Conservation (phyloP, 352 stramenopile species). For the Poterioochromonas sp. region DNA sequence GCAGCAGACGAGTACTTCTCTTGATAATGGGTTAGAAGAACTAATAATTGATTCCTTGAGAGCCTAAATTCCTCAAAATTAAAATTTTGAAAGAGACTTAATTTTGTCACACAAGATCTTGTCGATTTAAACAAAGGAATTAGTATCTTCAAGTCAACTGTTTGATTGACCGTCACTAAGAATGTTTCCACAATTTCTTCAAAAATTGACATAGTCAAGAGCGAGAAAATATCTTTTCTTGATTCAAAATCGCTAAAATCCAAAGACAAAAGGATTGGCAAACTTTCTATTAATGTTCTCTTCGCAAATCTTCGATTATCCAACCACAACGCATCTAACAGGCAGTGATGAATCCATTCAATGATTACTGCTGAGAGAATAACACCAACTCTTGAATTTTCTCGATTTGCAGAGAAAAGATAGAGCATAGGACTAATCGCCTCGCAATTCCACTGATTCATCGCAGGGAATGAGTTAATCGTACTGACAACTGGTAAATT, state of each 20-base stretch:
- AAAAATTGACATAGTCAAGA: background rate
- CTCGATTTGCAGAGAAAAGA: background rate
- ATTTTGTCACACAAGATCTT: background rate
- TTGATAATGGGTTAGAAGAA: background rate
- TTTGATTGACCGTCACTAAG: background rate
- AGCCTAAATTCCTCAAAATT: background rate
- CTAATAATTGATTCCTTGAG: background rate
- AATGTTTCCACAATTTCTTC: background rate
- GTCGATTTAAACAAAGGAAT: background rate
- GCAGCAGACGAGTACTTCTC: background rate
- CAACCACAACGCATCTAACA: background rate
- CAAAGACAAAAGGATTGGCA: background rate
- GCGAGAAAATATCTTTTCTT: background rate
- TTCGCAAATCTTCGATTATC: background rate
- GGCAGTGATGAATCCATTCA: background rate
- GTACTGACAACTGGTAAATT: background rate
- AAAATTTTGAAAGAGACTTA: background rate
- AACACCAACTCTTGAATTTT: background rate
- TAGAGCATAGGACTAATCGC: slow-evolving; percentile 1
- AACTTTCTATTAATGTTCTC: slow-evolving; percentile 1
- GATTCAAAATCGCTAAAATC: too few species aligned
- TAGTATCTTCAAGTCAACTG: background rate
- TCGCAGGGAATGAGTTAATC: background rate
- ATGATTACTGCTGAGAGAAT: background rate
- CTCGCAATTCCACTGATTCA: slow-evolving; percentile 9